These are phyloP conservation scores for Agrocybe praecox DNA, from an alignment of 768 basidiomycete species.

Conservation along the genomic window DNA sequence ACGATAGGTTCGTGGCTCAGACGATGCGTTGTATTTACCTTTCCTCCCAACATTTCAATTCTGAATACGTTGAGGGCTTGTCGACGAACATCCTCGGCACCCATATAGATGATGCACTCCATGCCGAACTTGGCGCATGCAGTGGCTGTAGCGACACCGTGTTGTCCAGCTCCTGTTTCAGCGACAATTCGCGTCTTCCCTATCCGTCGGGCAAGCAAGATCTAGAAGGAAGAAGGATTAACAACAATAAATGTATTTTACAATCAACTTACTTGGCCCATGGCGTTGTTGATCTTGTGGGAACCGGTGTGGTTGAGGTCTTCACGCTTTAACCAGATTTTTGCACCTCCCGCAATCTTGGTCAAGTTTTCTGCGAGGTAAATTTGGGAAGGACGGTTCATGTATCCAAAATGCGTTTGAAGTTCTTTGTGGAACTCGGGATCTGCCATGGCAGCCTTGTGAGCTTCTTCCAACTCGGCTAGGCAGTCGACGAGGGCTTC, in stretches of 20 bases:
- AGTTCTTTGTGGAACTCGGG: slow-evolving; percentile 94
- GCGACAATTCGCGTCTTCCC: slow-evolving; percentile 98
- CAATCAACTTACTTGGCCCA: slow-evolving; percentile 79
- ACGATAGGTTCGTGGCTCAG: background rate
- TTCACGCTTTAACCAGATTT: slow-evolving; percentile 97
- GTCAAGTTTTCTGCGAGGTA: slow-evolving; percentile 93
- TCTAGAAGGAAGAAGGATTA: slow-evolving; percentile 58
- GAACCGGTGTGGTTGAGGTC: slow-evolving; percentile 99
- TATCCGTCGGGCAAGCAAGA: slow-evolving; percentile 88
- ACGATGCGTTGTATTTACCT: slow-evolving; percentile 42
- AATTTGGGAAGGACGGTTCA: slow-evolving; percentile 90
- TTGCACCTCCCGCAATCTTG: slow-evolving; percentile 88
- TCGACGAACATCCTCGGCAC: slow-evolving; percentile 92
- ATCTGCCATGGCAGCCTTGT: slow-evolving; percentile 84
- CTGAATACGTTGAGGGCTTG: slow-evolving; percentile 98
- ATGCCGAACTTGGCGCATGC: slow-evolving; percentile 96
- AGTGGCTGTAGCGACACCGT: slow-evolving; percentile 98
- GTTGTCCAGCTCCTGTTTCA: slow-evolving; percentile 98
- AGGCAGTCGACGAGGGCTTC: slow-evolving; percentile 95
- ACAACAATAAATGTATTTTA: too few species aligned
- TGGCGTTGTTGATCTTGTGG: slow-evolving; percentile 99
- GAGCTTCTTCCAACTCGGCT: slow-evolving; percentile 87
- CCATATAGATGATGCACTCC: slow-evolving; percentile 98
- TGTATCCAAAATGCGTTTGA: slow-evolving; percentile 85
- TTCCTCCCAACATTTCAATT: slow-evolving; percentile 95